These are phyloP conservation scores for Pichia sorboxylosa DNA, from an alignment of 1,139 yeast species.

Conservation along the genomic window DNA sequence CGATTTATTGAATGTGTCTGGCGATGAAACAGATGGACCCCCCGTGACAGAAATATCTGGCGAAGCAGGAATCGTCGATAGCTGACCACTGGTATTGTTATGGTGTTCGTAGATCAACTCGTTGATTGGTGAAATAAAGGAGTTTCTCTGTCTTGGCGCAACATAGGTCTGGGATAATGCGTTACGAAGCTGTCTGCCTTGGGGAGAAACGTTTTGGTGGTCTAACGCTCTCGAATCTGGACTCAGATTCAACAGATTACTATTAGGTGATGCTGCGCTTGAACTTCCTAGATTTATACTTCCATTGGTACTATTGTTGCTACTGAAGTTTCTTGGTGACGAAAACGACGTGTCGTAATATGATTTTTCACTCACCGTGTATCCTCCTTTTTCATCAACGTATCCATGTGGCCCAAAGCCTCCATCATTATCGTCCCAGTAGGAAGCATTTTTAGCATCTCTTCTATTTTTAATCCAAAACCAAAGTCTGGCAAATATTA, in stretches of 20 bases:
- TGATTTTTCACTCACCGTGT: background rate
- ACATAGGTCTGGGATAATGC: slow-evolving; percentile 8
- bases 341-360: background rate
- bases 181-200: slow-evolving; percentile 16
- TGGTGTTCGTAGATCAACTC: slow-evolving; percentile 16
- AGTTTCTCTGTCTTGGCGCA: slow-evolving; percentile 13
- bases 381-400: background rate
- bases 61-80: background rate
- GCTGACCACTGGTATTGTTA: background rate
- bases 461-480: slow-evolving; percentile 26
- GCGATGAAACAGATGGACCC: background rate
- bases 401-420: slow-evolving; percentile 10
- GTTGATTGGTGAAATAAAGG: slow-evolving; percentile 26
- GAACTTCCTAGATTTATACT: slow-evolving; percentile 1
- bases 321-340: slow-evolving; percentile 1
- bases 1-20: background rate
- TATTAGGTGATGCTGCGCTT: slow-evolving; percentile 2
- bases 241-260: background rate
- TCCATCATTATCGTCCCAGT: slow-evolving; percentile 13
- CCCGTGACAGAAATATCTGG: background rate
- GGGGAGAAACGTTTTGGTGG: slow-evolving; percentile 2
- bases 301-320: background rate
- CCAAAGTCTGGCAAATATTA: slow-evolving; percentile 22
- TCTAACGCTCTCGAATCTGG: background rate
- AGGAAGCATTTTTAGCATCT: slow-evolving; percentile 26